These are phyloP conservation scores for Ogataea allantospora DNA, from an alignment of 805 yeast species.

Conservation along the genomic window DNA sequence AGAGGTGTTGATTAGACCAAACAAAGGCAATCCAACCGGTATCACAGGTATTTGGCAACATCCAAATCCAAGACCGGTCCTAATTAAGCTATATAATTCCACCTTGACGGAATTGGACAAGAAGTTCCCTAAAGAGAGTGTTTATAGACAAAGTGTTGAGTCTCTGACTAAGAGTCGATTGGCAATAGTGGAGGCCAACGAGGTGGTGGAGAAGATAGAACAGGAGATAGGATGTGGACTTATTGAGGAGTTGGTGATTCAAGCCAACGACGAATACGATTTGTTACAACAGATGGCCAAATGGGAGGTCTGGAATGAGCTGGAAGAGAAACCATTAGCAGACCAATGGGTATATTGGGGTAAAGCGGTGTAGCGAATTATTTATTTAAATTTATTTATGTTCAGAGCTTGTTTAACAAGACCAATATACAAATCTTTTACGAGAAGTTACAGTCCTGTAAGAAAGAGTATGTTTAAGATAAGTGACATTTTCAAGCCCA, in stretches of 20 bases:
- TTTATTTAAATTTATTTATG: conserved; percentile 2
- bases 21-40: conserved; percentile 75
- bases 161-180: conserved; percentile 69
- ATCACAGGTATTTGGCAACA: conserved; percentile 74
- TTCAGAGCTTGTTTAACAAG: conserved; percentile 1
- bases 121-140: conserved; percentile 68
- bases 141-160: conserved; percentile 74
- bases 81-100: conserved; percentile 65
- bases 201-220: conserved; percentile 66
- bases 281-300: conserved; percentile 66
- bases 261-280: conserved; percentile 77
- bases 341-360: conserved; percentile 87
- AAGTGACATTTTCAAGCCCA: conserved; percentile 4
- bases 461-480: conserved; percentile 6
- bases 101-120: conserved; percentile 57
- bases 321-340: conserved; percentile 73
- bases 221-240: conserved; percentile 75
- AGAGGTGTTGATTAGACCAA: conserved; percentile 51
- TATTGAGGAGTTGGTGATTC: conserved; percentile 77
- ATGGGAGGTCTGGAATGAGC: conserved; percentile 75
- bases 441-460: background rate
- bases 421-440: background rate
- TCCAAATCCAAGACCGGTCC: conserved; percentile 81
- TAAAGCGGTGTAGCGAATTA: conserved; percentile 43
- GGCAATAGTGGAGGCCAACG: conserved; percentile 60